Conservation (phyloP, 768 basidiomycete species). For the Termitomyces sp. region DNA sequence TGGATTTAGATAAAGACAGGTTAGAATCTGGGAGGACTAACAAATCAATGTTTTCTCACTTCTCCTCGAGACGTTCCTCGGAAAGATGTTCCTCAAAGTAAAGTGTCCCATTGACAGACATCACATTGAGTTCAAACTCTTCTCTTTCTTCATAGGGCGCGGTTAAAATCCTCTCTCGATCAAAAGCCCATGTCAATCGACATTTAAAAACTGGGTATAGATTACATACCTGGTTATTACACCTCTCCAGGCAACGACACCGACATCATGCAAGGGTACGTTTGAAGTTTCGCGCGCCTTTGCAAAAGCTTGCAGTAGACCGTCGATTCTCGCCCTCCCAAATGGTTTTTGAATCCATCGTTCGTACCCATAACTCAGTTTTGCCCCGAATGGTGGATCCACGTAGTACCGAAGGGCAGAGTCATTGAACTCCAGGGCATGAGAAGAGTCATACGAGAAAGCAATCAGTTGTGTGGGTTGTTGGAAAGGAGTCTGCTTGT, state of each 20-base stretch:
- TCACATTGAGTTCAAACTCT: slow-evolving; percentile 79
- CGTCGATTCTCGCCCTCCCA: slow-evolving; percentile 64
- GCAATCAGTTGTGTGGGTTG: slow-evolving; percentile 66
- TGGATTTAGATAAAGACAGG: background rate
- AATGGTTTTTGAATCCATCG: slow-evolving; percentile 69
- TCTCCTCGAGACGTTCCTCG: slow-evolving; percentile 57
- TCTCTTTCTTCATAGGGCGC: slow-evolving; percentile 84
- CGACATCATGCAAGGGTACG: slow-evolving; percentile 39
- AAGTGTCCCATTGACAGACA: slow-evolving; percentile 66
- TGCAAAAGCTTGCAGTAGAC: slow-evolving; percentile 58
- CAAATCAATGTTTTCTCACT: slow-evolving; percentile 46
- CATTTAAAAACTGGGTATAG: background rate
- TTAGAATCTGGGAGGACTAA: background rate
- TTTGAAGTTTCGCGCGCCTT: slow-evolving; percentile 33
- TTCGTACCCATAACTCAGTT: slow-evolving; percentile 71
- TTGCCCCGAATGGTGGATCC: slow-evolving; percentile 62
- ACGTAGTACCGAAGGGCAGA: slow-evolving; percentile 71
- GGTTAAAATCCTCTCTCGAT: slow-evolving; percentile 67
- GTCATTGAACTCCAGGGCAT: slow-evolving; percentile 61
- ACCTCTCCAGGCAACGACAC: slow-evolving; percentile 74
- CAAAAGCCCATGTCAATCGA: slow-evolving; percentile 19
- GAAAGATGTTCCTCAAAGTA: slow-evolving; percentile 74
- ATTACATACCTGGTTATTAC: slow-evolving; percentile 73
- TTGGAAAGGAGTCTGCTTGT: slow-evolving; percentile 52
- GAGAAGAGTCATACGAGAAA: slow-evolving; percentile 66